Conservation (phyloP, 805 yeast genomes). For the Kluyveromyces lactis region DNA sequence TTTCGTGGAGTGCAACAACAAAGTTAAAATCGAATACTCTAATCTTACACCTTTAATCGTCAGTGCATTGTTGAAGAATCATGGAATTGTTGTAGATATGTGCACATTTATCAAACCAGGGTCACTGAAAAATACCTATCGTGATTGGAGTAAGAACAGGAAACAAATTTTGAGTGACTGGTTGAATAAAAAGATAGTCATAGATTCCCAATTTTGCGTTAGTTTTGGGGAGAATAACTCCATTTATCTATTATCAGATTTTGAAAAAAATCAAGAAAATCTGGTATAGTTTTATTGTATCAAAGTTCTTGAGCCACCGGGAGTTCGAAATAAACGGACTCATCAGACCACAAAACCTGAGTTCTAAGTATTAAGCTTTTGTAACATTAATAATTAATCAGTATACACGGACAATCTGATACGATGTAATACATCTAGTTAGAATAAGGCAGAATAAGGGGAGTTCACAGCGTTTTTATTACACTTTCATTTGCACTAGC, state of each 20-base stretch:
- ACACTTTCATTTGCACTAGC: slow-evolving; percentile 28
- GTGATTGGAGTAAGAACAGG: slow-evolving; percentile 69
- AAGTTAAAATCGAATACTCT: slow-evolving; percentile 40
- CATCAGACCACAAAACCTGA: background rate
- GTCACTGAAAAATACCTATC: slow-evolving; percentile 51
- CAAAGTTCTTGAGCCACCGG: too few species aligned
- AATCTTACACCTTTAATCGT: slow-evolving; percentile 79
- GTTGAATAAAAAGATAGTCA: slow-evolving; percentile 39
- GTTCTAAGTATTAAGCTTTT: background rate
- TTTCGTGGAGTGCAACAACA: slow-evolving; percentile 55
- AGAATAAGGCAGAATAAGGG: too few species aligned
- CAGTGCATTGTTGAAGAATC: slow-evolving; percentile 67
- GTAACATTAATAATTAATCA: background rate
- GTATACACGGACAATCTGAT: background rate
- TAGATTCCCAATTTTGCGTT: slow-evolving; percentile 41
- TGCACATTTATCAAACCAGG: slow-evolving; percentile 68
- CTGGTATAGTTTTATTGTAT: background rate
- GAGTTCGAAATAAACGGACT: too few species aligned
- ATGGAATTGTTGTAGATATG: slow-evolving; percentile 75
- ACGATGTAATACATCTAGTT: too few species aligned
- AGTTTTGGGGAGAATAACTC: slow-evolving; percentile 62
- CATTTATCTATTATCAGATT: slow-evolving; percentile 49
- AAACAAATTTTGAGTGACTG: slow-evolving; percentile 53
- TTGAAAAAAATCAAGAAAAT: slow-evolving; percentile 28
- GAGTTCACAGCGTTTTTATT: background rate